A percentile compares a stretch with the other conserved stretches of the same genome.
phyloP scores from a whole-genome alignment of 1,284 basidiomycete genomes.

The Trametes sp. region DNA sequence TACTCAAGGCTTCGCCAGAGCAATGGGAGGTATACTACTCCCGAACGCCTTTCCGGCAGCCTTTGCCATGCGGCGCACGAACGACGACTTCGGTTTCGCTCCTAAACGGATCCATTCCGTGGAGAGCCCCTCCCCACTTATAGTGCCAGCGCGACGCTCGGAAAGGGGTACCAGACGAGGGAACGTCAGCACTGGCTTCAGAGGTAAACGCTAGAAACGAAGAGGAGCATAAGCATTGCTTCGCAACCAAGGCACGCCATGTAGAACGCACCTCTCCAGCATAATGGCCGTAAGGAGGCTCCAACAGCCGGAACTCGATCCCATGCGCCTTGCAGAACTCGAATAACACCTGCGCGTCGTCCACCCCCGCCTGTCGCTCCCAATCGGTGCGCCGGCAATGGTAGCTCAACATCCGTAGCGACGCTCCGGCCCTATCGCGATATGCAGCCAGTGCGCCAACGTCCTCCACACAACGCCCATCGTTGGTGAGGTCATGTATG shows the following conservation, averaged over 20 bases:
- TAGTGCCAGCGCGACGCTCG: not conserved
- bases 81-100: not conserved
- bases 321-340: constrained; percentile 9
- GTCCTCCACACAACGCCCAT: not conserved
- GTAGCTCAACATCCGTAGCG: constrained; percentile 19
- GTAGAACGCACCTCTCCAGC: constrained; percentile 20
- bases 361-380: not conserved
- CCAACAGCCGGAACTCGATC: constrained; percentile 18
- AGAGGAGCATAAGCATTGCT: not conserved
- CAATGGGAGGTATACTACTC: constrained; percentile 13
- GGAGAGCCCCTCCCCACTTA: not conserved
- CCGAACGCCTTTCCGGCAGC: constrained; percentile 12
- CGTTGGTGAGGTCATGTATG: not conserved
- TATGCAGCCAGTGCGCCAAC: constrained; percentile 3
- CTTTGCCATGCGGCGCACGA: constrained; percentile 4
- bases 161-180: constrained; percentile 14
- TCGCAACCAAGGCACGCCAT: not conserved
- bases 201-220: constrained; percentile 3
- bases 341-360: constrained; percentile 11
- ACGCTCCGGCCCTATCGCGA: not conserved
- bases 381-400: not conserved
- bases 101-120: not conserved
- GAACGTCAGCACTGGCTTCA: constrained; percentile 5
- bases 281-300: constrained; percentile 22
- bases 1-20: constrained; percentile 18